phyloP scores from a whole-genome alignment of 352 stramenopile genomes.

The Globisporangium megalacanthum region DNA sequence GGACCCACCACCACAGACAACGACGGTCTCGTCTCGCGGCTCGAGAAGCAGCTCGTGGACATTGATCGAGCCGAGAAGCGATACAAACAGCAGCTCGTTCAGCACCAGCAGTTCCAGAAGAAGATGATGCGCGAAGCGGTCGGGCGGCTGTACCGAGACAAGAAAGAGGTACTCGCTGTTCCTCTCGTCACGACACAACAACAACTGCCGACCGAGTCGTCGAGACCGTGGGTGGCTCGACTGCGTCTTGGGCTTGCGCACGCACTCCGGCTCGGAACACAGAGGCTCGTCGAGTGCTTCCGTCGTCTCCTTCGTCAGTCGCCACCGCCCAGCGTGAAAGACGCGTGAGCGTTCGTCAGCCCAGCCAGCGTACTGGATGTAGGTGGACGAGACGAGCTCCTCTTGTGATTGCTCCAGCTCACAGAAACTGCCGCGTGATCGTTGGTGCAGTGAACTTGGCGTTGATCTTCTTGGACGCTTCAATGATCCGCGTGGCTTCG shows the following conservation, averaged over 20 bases:
- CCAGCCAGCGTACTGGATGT: no score
- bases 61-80: conserved; percentile 44
- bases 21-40: conserved; percentile 14
- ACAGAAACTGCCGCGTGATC: conserved; percentile 81
- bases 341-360: conserved; percentile 3
- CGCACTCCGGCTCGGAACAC: conserved; percentile 1
- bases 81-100: conserved; percentile 27
- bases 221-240: not conserved
- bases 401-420: conserved; percentile 1
- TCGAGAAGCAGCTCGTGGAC: conserved; percentile 42
- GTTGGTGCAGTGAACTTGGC: conserved; percentile 83
- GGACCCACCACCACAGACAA: conserved; percentile 1
- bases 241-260: not conserved
- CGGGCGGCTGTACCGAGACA: conserved; percentile 68
- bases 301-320: conserved; percentile 3
- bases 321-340: conserved; percentile 7
- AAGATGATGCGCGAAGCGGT: conserved; percentile 78
- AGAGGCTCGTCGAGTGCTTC: conserved; percentile 1
- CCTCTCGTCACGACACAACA: not conserved
- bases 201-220: not conserved
- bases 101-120: conserved; percentile 54
- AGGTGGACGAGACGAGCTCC: no score
- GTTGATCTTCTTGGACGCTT: conserved; percentile 71
- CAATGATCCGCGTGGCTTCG: conserved; percentile 69
- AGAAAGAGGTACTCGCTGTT: conserved; percentile 23